Evolutionary conservation across 2,329 filamentous ascomycete species (phyloP).

Genomic region (Phyllosticta paracitricarpa): DNA sequence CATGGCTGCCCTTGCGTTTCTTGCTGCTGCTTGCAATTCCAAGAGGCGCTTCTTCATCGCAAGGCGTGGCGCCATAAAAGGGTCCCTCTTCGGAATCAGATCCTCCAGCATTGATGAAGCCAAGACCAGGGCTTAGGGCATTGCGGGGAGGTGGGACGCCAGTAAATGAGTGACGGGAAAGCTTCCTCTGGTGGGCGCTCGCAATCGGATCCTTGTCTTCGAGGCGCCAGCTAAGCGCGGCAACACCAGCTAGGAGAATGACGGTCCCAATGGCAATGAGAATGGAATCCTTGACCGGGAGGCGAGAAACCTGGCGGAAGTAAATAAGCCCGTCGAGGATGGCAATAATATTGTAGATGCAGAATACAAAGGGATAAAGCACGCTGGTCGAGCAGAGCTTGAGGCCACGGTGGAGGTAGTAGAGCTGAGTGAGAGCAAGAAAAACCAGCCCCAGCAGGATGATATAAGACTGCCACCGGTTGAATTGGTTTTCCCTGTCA

Average conservation of each 20-base stretch:
- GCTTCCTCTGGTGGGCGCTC: conserved; percentile 1
- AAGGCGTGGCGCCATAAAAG: conserved; percentile 6
- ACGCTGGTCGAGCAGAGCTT: conserved; percentile 94
- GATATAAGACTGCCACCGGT: conserved; percentile 89
- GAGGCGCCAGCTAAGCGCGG: conserved; percentile 88
- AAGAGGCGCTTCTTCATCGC: conserved; percentile 7
- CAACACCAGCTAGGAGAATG: conserved; percentile 76
- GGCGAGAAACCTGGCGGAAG: conserved; percentile 76
- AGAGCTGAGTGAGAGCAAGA: conserved; percentile 81
- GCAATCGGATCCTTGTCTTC: conserved; percentile 55
- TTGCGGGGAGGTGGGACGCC: conserved; percentile 44
- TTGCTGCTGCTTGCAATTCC: conserved; percentile 6
- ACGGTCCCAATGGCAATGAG: conserved; percentile 79
- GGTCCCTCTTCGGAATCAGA: conserved; percentile 13
- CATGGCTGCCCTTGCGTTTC: conserved; percentile 6
- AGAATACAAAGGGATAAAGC: conserved; percentile 94
- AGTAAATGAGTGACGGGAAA: conserved; percentile 25
- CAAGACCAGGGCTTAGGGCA: conserved; percentile 70
- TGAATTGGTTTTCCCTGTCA: conserved; percentile 85
- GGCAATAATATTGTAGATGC: conserved; percentile 97
- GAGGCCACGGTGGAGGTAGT: conserved; percentile 86
- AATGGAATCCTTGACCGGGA: conserved; percentile 64
- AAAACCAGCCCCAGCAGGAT: conserved; percentile 73
- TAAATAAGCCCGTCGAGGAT: conserved; percentile 96
- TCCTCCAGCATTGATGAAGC: conserved; percentile 48